Evolutionary conservation across 1,284 basidiomycete genomes (phyloP).

Genomic region (Ceratobasidium papillatum): DNA sequence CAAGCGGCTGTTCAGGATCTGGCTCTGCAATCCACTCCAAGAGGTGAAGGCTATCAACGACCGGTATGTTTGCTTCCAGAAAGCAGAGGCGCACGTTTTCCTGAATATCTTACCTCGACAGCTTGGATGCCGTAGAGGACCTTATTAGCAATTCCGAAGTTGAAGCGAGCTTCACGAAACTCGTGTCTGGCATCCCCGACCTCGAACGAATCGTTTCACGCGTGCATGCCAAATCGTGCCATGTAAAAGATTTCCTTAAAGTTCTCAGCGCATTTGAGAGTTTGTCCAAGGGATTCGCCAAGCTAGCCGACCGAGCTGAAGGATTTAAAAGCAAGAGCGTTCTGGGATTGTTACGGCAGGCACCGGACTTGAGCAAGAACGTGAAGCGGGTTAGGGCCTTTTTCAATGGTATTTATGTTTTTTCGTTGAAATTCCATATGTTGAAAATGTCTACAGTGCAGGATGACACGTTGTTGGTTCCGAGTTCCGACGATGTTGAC

Average conservation of each 20-base stretch:
- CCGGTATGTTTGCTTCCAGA: conserved; percentile 60
- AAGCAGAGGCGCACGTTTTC: conserved; percentile 2
- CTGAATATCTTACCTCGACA: conserved; percentile 50
- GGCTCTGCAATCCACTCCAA: conserved; percentile 90
- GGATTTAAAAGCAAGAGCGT: conserved; percentile 81
- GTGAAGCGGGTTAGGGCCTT: conserved; percentile 79
- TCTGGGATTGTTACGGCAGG: conserved; percentile 75
- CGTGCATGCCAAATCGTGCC: conserved; percentile 90
- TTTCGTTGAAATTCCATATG: conserved; percentile 13
- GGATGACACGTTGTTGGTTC: conserved; percentile 19
- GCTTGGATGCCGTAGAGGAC: conserved; percentile 91
- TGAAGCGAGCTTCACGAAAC: conserved; percentile 73
- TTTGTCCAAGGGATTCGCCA: conserved; percentile 70
- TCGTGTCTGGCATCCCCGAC: conserved; percentile 87
- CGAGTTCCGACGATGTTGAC: conserved; percentile 65
- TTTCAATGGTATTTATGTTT: conserved; percentile 67
- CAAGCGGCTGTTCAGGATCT: conserved; percentile 91
- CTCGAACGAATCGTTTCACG: conserved; percentile 93
- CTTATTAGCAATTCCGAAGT: conserved; percentile 81
- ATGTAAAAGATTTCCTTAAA: conserved; percentile 84
- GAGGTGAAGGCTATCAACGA: conserved; percentile 86
- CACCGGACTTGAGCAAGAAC: conserved; percentile 71
- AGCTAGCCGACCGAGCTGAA: conserved; percentile 72
- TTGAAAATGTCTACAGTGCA: conserved; percentile 14
- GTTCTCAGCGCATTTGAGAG: conserved; percentile 81